phyloP scores from a whole-genome alignment of 1,284 basidiomycete species.

The Rhodotorula glutinis region DNA sequence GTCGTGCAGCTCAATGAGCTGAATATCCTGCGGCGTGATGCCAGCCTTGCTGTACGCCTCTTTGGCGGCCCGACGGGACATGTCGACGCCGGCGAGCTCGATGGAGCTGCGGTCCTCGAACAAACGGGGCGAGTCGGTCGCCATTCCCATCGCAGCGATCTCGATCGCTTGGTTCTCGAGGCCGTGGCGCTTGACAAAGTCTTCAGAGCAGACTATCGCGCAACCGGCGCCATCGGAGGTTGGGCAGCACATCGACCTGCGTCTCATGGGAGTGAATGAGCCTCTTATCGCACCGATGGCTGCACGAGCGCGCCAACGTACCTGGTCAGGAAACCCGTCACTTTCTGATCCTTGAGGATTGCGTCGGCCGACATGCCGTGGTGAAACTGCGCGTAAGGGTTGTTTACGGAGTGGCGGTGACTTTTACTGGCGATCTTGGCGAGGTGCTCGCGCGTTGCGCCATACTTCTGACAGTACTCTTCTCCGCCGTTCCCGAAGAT shows the following conservation, averaged over 20 bases:
- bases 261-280: neutral
- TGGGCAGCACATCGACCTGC: constrained; percentile 74
- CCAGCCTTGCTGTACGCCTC: constrained; percentile 70
- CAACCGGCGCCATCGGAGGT: constrained; percentile 61
- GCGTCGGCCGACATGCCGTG: constrained; percentile 69
- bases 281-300: no score
- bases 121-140: constrained; percentile 62
- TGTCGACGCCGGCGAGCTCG: constrained; percentile 55
- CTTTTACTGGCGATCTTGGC: constrained; percentile 75
- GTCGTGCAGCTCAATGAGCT: constrained; percentile 79
- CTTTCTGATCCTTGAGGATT: constrained; percentile 52
- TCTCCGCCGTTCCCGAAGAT: constrained; percentile 75
- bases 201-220: constrained; percentile 72
- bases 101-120: constrained; percentile 67
- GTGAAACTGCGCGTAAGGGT: constrained; percentile 82
- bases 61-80: constrained; percentile 69
- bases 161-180: constrained; percentile 74
- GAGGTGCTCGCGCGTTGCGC: constrained; percentile 64
- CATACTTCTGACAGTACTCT: constrained; percentile 62
- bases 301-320: neutral
- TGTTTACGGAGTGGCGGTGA: constrained; percentile 74
- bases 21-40: constrained; percentile 68
- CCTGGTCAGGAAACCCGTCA: constrained; percentile 28
- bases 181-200: constrained; percentile 69
- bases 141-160: constrained; percentile 59